Percentiles rank a stretch among this genome's conserved stretches.
phyloP scores from a whole-genome alignment of 805 yeast species.

The Torulaspora quercuum region DNA sequence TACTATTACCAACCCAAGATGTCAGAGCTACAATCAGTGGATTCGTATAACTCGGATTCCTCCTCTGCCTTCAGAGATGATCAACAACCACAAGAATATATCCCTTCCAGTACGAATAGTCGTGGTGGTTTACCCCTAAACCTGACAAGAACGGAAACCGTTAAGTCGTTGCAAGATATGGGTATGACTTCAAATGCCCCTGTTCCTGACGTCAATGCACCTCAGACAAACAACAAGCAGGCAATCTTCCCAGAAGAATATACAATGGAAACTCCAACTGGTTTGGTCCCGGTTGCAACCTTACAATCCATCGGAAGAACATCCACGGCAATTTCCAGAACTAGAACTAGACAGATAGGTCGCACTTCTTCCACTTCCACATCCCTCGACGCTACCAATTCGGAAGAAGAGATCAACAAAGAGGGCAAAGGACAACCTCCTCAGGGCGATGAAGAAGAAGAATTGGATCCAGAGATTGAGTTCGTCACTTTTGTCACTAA shows the following conservation, averaged over 20 bases:
- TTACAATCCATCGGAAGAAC: conserved; percentile 64
- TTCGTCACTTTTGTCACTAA: conserved; percentile 75
- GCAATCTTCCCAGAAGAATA: conserved; percentile 93
- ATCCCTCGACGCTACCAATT: conserved; percentile 20
- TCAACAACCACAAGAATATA: conserved; percentile 28
- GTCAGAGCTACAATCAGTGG: conserved; percentile 22
- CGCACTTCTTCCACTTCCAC: conserved; percentile 29
- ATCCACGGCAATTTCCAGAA: conserved; percentile 35
- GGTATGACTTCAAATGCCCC: conserved; percentile 59
- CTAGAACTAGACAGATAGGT: conserved; percentile 39
- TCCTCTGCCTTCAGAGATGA: conserved; percentile 18
- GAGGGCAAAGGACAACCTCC: conserved; percentile 28
- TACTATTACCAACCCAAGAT: conserved; percentile 2
- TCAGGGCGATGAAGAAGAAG: conserved; percentile 29
- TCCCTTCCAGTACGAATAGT: conserved; percentile 14
- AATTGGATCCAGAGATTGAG: conserved; percentile 64
- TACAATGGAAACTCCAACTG: conserved; percentile 82
- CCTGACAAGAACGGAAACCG: conserved; percentile 66
- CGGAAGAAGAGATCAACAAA: conserved; percentile 23
- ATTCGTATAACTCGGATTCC: conserved; percentile 21
- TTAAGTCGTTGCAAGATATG: conserved; percentile 57
- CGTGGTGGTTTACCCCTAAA: conserved; percentile 27
- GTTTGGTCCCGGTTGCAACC: conserved; percentile 78
- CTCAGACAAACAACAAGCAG: conserved; percentile 47
- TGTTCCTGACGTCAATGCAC: conserved; percentile 54